A percentile compares a stretch with the other conserved stretches of the same genome.
Conservation (phyloP, 2,329 filamentous ascomycete species). For the Blastomyces emzantsi region DNA sequence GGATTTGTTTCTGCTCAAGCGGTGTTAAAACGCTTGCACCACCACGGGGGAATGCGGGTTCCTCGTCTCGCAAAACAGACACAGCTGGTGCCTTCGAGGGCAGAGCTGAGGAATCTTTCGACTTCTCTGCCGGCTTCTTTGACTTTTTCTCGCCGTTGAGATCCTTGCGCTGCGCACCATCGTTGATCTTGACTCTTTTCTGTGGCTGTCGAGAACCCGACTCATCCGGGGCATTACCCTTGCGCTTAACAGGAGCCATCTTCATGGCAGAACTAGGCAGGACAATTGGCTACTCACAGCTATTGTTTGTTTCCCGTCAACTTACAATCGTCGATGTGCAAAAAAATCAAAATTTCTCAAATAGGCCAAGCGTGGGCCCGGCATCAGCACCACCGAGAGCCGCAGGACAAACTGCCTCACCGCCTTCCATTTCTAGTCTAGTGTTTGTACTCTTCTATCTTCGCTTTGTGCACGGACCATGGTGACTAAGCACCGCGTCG, state of each 20-base stretch:
- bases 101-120: constrained; percentile 13
- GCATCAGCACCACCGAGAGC: constrained; percentile 8
- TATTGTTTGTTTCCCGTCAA: background rate
- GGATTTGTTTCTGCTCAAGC: constrained; percentile 92
- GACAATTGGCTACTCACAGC: constrained; percentile 4
- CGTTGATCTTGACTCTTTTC: constrained; percentile 35
- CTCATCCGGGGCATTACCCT: constrained; percentile 34
- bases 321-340: background rate
- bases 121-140: constrained; percentile 15
- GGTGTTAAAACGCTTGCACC: constrained; percentile 86
- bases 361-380: constrained; percentile 10
- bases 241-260: constrained; percentile 42
- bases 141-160: constrained; percentile 26
- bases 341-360: constrained; percentile 13
- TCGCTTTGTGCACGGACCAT: background rate
- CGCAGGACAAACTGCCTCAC: constrained; percentile 6
- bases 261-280: constrained; percentile 9
- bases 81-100: constrained; percentile 16
- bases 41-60: constrained; percentile 83
- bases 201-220: constrained; percentile 28
- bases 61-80: constrained; percentile 60
- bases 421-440: constrained; percentile 5
- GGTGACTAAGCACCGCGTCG: constrained; percentile 7
- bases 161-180: constrained; percentile 29
- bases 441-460: background rate